Evolutionary conservation across 1,284 basidiomycete species (phyloP), one percentile per base, ranked within the genome.

Genomic region (Puccinia hordei): DNA sequence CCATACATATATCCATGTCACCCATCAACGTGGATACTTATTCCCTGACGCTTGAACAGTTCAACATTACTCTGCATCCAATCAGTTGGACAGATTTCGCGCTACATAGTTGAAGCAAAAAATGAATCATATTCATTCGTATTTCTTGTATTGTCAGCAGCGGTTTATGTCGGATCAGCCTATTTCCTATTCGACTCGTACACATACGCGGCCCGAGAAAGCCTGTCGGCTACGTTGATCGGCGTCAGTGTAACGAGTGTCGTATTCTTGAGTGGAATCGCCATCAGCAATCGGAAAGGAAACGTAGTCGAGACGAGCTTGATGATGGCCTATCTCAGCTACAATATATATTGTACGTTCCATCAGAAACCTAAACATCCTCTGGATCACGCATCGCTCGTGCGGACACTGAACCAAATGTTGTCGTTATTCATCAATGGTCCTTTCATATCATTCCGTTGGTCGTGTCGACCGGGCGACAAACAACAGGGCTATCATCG

Each of bases 261-360:
- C 82, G 85, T 95, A 65, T 98, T 98, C 87, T 88, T 98, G 53
- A 94, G 92, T 1, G 89, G 93, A 82, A 96, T 98, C 82, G 93
- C 93, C 6, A 96, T 98, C 86, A 90, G 90, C 15, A 86, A 95
- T 81, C 90, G 93, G 78, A 89, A 93, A 73, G 97, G 95, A 66
- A 97, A 95, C 83, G 92, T 96, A 59, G 92, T 98, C 81, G 95
- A 98, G 86, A 94, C 94, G 2, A 91, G 91, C 19, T 90, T 92
- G 63, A 89, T 96, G 59, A 91, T 93, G 2, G 88, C 95, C 61
- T 93, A 94, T 85, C 89, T 95, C 49, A 92, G 93, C 19, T 95
- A 92, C 85, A 93, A 92, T 82, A 89, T 93, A 61, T 93, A 91
- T 88, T 19, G 57, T 76, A 51, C 22, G 35, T 80, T 30, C 30